Evolutionary conservation across 495 filamentous ascomycete species (phyloP), one percentile per base, ranked within the genome.

Genomic region (Hypoxylon rickii): DNA sequence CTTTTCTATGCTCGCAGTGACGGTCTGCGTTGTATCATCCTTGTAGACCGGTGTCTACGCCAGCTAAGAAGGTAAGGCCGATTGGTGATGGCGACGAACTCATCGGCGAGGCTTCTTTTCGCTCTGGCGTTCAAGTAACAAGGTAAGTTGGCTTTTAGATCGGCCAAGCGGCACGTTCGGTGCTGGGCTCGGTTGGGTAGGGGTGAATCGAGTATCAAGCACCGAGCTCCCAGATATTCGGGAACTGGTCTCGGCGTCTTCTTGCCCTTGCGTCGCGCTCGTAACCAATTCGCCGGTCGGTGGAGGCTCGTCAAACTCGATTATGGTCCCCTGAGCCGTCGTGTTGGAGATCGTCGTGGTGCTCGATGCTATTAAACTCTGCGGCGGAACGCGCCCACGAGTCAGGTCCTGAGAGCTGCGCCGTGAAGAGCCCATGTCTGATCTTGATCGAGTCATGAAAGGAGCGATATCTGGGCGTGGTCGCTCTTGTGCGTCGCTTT

Each of bases 121-220:
- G 39, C 55, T 52, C 10, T 77, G 70, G 7, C 70, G 69, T 24
- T 78, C 73, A 44, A 83, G 64, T 4, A 83, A 59, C 1, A 83
- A 51, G 15, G 71, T 72, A 24, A 83, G 70, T 55, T 83, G 74
- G 45, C 79, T 81, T 65, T 72, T 79, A 8, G 78, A 75, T 47
- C 76, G 67, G 8, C 69, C 73, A 20, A 80, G 73, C 12, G 70
- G 70, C 12, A 73, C 65, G 0, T 60, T 42, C n/a, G 70, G 64
- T 13, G 68, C 47, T 7, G 66, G 42, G 29, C 62, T 74, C 3
- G 67, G 73, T 22, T 69, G 66, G 3, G 73, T 76, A 15, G 75
- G 73, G 19, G 57, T 69, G 43, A 75, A 71, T n/a, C 56, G 57
- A n/a, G 58, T 19, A 8, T 73, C 64, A 3, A 68, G 66, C 4